A percentile compares a stretch with the other conserved stretches of the same genome.
phyloP scores from a whole-genome alignment of 441 rosid species.

The Populus hybrid region DNA sequence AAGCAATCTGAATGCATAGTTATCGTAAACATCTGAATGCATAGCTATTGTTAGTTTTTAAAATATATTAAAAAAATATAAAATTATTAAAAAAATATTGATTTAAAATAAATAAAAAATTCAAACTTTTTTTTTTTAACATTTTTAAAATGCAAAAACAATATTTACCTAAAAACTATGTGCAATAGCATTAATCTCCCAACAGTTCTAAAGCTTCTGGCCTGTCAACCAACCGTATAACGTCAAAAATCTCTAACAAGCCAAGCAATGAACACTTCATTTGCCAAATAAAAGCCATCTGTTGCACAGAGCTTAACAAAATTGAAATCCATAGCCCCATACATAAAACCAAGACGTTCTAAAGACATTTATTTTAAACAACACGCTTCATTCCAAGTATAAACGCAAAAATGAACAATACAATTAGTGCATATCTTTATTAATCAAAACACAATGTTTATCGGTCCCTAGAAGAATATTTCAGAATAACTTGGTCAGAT shows the following conservation, averaged over 20 bases:
- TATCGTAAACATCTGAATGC: too few relatives aligned
- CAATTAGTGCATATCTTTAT: constrained; percentile 28
- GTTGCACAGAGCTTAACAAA: not conserved
- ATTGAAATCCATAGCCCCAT: not conserved
- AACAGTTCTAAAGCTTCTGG: not conserved
- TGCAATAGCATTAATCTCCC: too few relatives aligned
- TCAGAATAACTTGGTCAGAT: constrained; percentile 23
- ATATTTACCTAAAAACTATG: too few relatives aligned
- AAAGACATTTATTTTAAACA: constrained; percentile 17
- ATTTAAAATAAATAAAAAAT: too few relatives aligned
- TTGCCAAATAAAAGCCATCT: not conserved
- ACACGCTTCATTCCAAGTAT: constrained; percentile 10
- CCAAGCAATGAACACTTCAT: not conserved
- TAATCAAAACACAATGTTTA: constrained; percentile 15
- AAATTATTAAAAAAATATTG: too few relatives aligned
- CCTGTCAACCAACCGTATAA: not conserved
- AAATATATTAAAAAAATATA: too few relatives aligned
- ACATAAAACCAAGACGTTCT: not conserved
- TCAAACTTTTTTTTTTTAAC: too few relatives aligned
- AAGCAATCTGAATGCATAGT: too few relatives aligned
- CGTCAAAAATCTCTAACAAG: not conserved
- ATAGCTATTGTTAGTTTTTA: too few relatives aligned
- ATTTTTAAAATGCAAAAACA: too few relatives aligned
- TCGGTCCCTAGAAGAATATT: constrained; percentile 14
- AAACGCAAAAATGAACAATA: constrained; percentile 24